Base-by-base conservation (phyloP, 352 stramenopile genomes). In the Globisporangium solare region DNA sequence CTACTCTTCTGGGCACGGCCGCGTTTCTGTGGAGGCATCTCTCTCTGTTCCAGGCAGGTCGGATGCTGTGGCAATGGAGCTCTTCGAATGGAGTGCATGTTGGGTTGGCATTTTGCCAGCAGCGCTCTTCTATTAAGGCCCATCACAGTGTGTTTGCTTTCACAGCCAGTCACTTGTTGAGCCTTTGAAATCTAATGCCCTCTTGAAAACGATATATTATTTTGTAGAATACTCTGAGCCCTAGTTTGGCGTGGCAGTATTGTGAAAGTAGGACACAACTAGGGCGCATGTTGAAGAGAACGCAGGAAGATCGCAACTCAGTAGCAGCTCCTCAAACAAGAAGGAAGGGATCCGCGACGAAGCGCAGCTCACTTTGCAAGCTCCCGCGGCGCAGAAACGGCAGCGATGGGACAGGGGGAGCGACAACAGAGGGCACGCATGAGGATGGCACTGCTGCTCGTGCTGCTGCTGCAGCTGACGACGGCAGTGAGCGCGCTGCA, bases 11-110 rank as follows among this genome's bases (percentile, higher is more conserved):
- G 45, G 22, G 37, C 39, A 20, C 68, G 68, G 15, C 62, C 56
- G 21, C 68, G 65, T 57, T 76, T 76, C 58, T 73, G 61, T 27
- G 68, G 68, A 39, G 68, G 62, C 68, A 75, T 75, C 21, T 27
- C 18, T 27, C 18, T 24, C 17, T 42, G 8, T 35, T 35, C 6
- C 27, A 35, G 27, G 15, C 22, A 15, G 11, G 27, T 35, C 27
- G 27, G 27, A 35, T 35, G 27, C 27, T 7, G 7, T 6, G 27
- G 27, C 27, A 35, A 35, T 35, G 27, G 27, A 35, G 27, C 27
- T 35, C 27, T 35, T 35, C 2, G 27, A 35, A 35, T 35, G 27
- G 27, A 35, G 27, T 35, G 27, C 27, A 35, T 35, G 27, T 35
- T 35, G 27, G 27, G 27, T 35, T 35, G 27, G 27, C 27, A 10